phyloP scores from a whole-genome alignment of 148 eudicot genomes.

The Camellia japonica region DNA sequence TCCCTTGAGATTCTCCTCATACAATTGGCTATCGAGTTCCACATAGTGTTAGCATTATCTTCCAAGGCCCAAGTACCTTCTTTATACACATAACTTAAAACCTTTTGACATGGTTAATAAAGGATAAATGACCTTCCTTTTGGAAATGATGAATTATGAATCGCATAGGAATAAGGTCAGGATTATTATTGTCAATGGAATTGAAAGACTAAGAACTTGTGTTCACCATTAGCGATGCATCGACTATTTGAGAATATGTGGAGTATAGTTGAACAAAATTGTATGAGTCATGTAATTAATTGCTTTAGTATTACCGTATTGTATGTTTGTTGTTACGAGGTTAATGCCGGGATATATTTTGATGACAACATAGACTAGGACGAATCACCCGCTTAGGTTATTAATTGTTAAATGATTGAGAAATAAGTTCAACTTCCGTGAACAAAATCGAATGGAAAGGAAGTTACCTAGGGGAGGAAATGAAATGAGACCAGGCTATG shows the following conservation, averaged over 20 bases:
- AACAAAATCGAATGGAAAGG: too few relatives aligned
- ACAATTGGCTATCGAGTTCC: too few relatives aligned
- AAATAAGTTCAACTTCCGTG: too few relatives aligned
- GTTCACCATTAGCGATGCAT: neutral
- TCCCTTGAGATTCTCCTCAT: too few relatives aligned
- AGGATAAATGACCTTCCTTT: neutral
- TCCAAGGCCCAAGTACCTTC: neutral
- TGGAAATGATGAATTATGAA: neutral
- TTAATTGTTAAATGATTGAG: too few relatives aligned
- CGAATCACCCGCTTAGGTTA: too few relatives aligned
- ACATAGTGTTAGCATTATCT: neutral
- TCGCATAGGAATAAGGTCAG: neutral
- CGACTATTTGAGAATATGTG: neutral
- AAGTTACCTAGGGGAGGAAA: too few relatives aligned
- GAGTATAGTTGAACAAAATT: neutral
- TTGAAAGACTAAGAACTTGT: neutral
- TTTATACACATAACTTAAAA: neutral
- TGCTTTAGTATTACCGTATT: neutral
- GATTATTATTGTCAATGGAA: neutral
- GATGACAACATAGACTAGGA: too few relatives aligned
- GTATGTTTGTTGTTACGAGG: neutral
- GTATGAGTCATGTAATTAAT: neutral
- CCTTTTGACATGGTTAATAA: neutral
- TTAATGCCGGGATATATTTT: too few relatives aligned
- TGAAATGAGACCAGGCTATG: too few relatives aligned